These are phyloP conservation scores for Hippophae gyantsensis DNA, from an alignment of 306 rosid genomes.

Conservation along the genomic window DNA sequence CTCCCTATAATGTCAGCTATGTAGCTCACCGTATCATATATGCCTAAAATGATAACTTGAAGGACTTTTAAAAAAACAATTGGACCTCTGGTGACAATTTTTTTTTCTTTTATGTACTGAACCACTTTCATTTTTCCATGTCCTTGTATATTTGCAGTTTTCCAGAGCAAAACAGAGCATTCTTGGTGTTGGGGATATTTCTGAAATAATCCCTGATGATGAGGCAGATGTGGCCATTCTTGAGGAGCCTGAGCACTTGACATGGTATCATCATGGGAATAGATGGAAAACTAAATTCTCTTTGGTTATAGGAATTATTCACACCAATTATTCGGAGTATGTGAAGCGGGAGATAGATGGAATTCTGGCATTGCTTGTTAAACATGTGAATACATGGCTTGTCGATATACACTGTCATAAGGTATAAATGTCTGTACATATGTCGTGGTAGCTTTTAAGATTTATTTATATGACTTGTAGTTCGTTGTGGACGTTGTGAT, in stretches of 20 bases:
- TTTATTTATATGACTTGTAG: neutral
- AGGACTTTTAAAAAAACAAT: no score
- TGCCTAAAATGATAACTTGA: no score
- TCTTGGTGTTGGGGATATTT: conserved; percentile 86
- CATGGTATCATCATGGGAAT: conserved; percentile 97
- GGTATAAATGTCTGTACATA: conserved; percentile 24
- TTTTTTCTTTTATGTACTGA: neutral
- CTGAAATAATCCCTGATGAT: conserved; percentile 70
- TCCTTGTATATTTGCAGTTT: conserved; percentile 36
- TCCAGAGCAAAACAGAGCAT: conserved; percentile 81
- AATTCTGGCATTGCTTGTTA: conserved; percentile 60
- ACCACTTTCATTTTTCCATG: conserved; percentile 4
- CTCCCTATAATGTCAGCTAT: no score
- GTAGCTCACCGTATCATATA: no score
- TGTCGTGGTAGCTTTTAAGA: conserved; percentile 5
- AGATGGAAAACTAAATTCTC: conserved; percentile 87
- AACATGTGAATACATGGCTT: conserved; percentile 70
- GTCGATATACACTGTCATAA: conserved; percentile 85
- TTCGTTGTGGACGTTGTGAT: neutral
- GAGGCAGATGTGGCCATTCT: conserved; percentile 12
- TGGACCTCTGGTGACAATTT: no score
- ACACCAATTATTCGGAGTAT: conserved; percentile 91
- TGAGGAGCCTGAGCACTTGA: conserved; percentile 96
- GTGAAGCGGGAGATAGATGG: conserved; percentile 97
- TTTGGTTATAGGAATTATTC: conserved; percentile 75